Conservation (phyloP, 306 rosid genomes). For the Parietaria judaica region DNA sequence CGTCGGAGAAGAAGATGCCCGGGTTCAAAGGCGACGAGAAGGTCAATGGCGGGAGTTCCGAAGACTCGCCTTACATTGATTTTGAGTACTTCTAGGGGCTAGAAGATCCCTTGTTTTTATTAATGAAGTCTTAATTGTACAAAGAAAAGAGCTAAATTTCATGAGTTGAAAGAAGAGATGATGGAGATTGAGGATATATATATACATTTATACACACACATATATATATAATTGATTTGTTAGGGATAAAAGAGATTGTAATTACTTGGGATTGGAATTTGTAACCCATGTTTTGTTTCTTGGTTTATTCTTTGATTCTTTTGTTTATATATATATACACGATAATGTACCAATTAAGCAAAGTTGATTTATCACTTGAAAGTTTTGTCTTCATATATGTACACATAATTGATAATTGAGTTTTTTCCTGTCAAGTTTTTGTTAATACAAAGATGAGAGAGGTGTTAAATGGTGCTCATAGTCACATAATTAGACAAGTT, state of each 20-base stretch:
- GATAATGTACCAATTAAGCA: too few species aligned
- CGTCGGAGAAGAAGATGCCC: conserved; percentile 14
- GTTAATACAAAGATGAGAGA: too few species aligned
- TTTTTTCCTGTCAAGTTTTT: too few species aligned
- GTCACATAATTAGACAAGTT: too few species aligned
- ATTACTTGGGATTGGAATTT: too few species aligned
- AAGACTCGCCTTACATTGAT: conserved; percentile 28
- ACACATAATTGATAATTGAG: too few species aligned
- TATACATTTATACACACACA: too few species aligned
- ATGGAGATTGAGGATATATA: background rate
- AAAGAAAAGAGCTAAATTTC: conserved; percentile 14
- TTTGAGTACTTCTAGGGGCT: conserved; percentile 40
- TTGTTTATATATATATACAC: background rate
- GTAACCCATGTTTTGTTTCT: background rate
- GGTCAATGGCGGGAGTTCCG: background rate
- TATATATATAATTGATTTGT: background rate
- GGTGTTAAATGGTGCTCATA: too few species aligned
- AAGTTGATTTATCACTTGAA: too few species aligned
- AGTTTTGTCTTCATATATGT: too few species aligned
- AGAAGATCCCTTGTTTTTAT: background rate
- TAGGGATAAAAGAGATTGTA: background rate
- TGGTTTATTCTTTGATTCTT: conserved; percentile 7
- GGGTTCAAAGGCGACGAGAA: conserved; percentile 12
- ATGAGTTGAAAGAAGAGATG: background rate
- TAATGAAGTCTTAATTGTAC: conserved; percentile 12